Conservation (phyloP, 177 flowering plant genomes). For the Telopea speciosissima region DNA sequence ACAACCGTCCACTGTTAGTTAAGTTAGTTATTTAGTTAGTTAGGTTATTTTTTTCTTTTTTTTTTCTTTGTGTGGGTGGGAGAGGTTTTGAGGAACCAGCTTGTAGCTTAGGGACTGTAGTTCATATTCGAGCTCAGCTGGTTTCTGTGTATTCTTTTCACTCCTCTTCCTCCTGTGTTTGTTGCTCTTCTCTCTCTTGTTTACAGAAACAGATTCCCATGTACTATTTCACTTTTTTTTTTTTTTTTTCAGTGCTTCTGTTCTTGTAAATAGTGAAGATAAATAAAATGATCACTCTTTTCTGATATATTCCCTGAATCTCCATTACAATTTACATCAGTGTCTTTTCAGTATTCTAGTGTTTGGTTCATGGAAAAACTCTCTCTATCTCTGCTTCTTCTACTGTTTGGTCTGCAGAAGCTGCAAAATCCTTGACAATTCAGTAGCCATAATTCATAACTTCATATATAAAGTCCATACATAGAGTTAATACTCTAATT, state of each 20-base stretch:
- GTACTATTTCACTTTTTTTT: background rate
- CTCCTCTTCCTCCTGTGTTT: no score
- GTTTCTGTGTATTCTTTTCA: constrained; percentile 24
- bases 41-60: background rate
- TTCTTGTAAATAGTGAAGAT: background rate
- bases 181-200: no score
- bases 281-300: no score
- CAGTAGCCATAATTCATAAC: no score
- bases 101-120: constrained; percentile 43
- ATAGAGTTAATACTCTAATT: no score
- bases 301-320: background rate
- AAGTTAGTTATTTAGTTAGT: background rate
- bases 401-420: no score
- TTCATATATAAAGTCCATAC: no score
- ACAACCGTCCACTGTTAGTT: constrained; percentile 11
- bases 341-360: no score
- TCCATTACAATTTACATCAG: background rate
- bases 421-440: no score
- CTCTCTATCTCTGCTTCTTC: no score
- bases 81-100: constrained; percentile 24
- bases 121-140: constrained; percentile 51
- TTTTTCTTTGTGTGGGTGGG: background rate
- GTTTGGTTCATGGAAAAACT: no score
- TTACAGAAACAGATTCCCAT: no score
- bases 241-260: background rate